Conservation (phyloP, 2,329 filamentous ascomycete genomes). For the Cadophora gregata region DNA sequence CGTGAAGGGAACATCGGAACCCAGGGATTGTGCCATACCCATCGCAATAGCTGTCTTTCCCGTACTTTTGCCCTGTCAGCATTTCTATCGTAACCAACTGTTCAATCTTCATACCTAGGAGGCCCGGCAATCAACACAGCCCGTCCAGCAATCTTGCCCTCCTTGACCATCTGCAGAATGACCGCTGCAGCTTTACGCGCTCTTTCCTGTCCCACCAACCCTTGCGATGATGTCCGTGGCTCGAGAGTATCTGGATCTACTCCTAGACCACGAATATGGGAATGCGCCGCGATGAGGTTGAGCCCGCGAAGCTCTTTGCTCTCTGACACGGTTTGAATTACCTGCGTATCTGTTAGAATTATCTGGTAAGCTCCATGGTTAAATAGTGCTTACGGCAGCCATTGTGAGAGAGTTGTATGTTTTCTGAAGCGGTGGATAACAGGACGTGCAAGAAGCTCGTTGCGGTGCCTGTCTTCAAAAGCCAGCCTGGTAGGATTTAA, state of each 20-base stretch:
- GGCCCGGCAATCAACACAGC: conserved; percentile 95
- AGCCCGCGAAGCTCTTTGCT: conserved; percentile 94
- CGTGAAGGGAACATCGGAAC: conserved; percentile 93
- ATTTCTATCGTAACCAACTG: background rate
- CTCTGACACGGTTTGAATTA: conserved; percentile 87
- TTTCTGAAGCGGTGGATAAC: conserved; percentile 6
- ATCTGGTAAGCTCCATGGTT: background rate
- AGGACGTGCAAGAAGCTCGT: conserved; percentile 16
- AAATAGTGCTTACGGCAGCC: conserved; percentile 38
- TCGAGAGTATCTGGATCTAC: conserved; percentile 92
- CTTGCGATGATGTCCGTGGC: conserved; percentile 84
- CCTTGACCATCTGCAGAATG: conserved; percentile 98
- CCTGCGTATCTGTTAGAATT: conserved; percentile 46
- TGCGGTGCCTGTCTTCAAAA: background rate
- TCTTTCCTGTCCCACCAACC: conserved; percentile 94
- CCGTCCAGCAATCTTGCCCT: conserved; percentile 96
- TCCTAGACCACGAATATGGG: conserved; percentile 93
- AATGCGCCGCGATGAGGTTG: conserved; percentile 97
- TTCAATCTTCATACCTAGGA: conserved; percentile 64
- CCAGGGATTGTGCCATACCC: conserved; percentile 97
- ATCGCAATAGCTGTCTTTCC: conserved; percentile 99
- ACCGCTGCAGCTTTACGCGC: conserved; percentile 95
- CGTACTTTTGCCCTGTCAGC: conserved; percentile 63
- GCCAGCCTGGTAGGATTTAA: background rate
- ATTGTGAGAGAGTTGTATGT: conserved; percentile 31